Percentiles rank a stretch among this genome's conserved stretches.
phyloP scores from a whole-genome alignment of 2,329 filamentous ascomycete genomes.

The Stachybotrys elegans region DNA sequence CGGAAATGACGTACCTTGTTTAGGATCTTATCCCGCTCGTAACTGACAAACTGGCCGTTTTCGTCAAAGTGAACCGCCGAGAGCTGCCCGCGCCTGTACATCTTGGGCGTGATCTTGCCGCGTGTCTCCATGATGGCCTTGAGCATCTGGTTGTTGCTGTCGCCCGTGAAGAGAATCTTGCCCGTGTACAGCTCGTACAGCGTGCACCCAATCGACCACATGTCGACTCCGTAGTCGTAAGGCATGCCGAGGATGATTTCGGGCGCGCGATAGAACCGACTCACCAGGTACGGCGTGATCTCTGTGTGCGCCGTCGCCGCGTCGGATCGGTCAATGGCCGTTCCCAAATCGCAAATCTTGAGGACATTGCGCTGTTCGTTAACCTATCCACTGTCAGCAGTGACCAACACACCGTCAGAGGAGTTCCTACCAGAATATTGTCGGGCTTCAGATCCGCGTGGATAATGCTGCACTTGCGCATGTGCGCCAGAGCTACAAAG shows the following conservation, averaged over 20 bases:
- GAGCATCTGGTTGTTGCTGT: conserved; percentile 98
- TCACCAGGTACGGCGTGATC: conserved; percentile 91
- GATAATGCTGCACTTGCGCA: conserved; percentile 88
- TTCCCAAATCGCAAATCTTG: conserved; percentile 95
- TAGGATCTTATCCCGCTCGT: conserved; percentile 82
- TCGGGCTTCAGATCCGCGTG: conserved; percentile 97
- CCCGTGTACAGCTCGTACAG: conserved; percentile 96
- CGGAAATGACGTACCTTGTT: conserved; percentile 72
- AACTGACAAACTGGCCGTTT: conserved; percentile 74
- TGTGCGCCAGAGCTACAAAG: conserved; percentile 79
- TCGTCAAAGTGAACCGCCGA: conserved; percentile 79
- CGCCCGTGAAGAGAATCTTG: conserved; percentile 92
- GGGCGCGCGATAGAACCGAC: conserved; percentile 93
- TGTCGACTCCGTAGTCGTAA: conserved; percentile 90
- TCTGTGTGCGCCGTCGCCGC: conserved; percentile 67
- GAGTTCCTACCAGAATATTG: conserved; percentile 71
- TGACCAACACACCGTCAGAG: not conserved
- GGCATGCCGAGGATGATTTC: conserved; percentile 97
- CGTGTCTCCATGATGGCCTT: conserved; percentile 93
- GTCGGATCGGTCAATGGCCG: conserved; percentile 87
- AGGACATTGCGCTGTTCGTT: conserved; percentile 78
- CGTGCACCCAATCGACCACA: conserved; percentile 98
- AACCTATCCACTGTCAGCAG: conserved; percentile 38
- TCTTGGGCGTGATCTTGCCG: conserved; percentile 83
- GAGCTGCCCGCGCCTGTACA: conserved; percentile 77